Conservation (phyloP, 805 yeast species). For the Spathaspora arborariae region DNA sequence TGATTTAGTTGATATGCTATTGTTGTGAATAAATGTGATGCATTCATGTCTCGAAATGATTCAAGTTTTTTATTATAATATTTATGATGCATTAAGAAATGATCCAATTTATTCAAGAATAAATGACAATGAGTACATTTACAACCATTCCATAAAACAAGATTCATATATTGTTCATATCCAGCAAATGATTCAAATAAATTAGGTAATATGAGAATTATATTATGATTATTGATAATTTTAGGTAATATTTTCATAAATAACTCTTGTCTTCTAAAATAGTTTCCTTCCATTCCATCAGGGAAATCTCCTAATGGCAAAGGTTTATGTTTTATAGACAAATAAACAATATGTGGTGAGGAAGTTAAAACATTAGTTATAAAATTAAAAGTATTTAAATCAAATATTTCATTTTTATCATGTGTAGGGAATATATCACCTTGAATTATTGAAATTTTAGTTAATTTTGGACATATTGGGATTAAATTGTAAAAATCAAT, state of each 20-base stretch:
- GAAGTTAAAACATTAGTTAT: constrained; percentile 10
- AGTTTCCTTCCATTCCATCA: constrained; percentile 76
- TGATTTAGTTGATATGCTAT: constrained; percentile 42
- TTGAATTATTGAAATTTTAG: constrained; percentile 33
- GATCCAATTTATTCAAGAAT: constrained; percentile 51
- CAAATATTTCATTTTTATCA: constrained; percentile 35
- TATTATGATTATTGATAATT: constrained; percentile 17
- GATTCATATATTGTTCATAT: constrained; percentile 69
- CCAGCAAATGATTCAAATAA: constrained; percentile 58
- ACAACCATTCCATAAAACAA: constrained; percentile 76
- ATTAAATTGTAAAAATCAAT: constrained; percentile 38
- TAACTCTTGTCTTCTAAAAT: constrained; percentile 52
- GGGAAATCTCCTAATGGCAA: constrained; percentile 53
- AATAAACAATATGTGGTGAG: constrained; percentile 29
- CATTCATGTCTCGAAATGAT: constrained; percentile 55
- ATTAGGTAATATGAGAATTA: constrained; percentile 54
- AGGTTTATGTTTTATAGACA: constrained; percentile 56
- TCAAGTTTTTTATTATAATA: constrained; percentile 47
- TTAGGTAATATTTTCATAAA: constrained; percentile 48
- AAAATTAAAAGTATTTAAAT: constrained; percentile 43
- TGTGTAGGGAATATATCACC: constrained; percentile 25
- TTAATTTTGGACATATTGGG: constrained; percentile 27
- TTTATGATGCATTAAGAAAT: constrained; percentile 60
- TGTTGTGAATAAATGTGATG: constrained; percentile 53
- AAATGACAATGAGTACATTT: constrained; percentile 54